Evolutionary conservation across 805 yeast species (phyloP), one percentile per base, ranked within the genome.

Genomic region (Scheffersomyces coipomensis): DNA sequence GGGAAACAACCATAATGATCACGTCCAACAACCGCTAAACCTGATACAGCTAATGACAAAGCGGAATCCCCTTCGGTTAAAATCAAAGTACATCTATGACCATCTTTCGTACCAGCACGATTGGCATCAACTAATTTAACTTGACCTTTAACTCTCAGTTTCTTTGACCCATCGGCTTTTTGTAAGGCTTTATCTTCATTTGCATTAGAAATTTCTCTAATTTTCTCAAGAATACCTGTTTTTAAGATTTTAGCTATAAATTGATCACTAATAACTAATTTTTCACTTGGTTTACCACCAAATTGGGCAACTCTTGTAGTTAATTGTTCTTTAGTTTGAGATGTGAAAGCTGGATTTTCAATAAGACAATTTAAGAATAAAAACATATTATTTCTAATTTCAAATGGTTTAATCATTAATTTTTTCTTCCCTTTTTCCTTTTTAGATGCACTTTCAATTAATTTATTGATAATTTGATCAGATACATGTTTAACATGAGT

Each of bases 61-160:
- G 99, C 99, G 46, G 99, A 93, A 56, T 90, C 97, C 56, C 99
- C 99, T 68, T 93, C 99, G 2, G 99, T 93, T 42, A 93, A 65
- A 55, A 93, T 88, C 53, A 93, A 71, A 1, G 98, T 91, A 71
- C 98, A 90, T 61, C 88, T 86, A 53, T 83, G 75, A 19, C 97
- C 96, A 16, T 90, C 97, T 45, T 74, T 79, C 0, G 98, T 91
- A 44, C 99, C 99, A 0, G 99, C 99, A 57, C 77, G 87, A 60
- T 90, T 89, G 1, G 99, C 99, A 68, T 93, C 99, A 49, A 86
- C 96, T 38, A 93, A 75, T 60, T 91, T 91, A 4, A 86, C 86
- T 56, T 85, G 85, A 27, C 89, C 90, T 26, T 96, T 90, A 41
- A 93, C 79, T 65, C 99, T 79, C 49, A 75, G 79, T 56, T 87